Percentiles rank a stretch among this genome's conserved stretches.
Evolutionary conservation across 1,284 basidiomycete genomes (phyloP).

Genomic region (Ceratobasidium sp.): DNA sequence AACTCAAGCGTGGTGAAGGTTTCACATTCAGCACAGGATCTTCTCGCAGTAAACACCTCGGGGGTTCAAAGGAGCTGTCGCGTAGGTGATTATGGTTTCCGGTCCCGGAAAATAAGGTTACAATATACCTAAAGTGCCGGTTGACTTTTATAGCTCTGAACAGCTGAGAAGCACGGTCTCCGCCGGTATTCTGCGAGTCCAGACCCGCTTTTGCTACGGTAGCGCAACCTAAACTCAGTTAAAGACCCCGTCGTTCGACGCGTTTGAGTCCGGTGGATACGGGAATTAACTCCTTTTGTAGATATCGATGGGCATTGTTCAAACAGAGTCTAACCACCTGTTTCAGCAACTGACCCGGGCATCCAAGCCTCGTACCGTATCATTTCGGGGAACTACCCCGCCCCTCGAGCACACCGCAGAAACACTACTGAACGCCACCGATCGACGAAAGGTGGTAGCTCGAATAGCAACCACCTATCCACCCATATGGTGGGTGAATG

Average conservation of each 20-base stretch:
- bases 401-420: slow-evolving; percentile 13
- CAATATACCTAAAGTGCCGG: neutral
- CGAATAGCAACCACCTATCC: neutral
- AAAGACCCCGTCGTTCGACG: no score
- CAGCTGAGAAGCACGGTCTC: slow-evolving; percentile 13
- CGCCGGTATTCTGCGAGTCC: slow-evolving; percentile 20
- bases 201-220: no score
- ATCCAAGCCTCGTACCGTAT: slow-evolving; percentile 21
- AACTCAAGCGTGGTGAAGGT: no score
- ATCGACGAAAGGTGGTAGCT: neutral
- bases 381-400: slow-evolving; percentile 6
- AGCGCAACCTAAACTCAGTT: no score
- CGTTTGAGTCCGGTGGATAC: slow-evolving; percentile 14
- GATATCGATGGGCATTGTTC: neutral
- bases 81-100: neutral
- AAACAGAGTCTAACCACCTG: neutral
- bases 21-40: no score
- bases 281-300: slow-evolving; percentile 19
- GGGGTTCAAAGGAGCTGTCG: slow-evolving; percentile 21
- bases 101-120: no score
- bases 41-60: slow-evolving; percentile 15
- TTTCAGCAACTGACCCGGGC: slow-evolving; percentile 22
- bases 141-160: slow-evolving; percentile 4
- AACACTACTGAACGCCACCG: neutral
- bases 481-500: neutral